Evolutionary conservation across 805 yeast species (phyloP), one percentile per base, ranked within the genome.

Genomic region (Saturnispora sekii): DNA sequence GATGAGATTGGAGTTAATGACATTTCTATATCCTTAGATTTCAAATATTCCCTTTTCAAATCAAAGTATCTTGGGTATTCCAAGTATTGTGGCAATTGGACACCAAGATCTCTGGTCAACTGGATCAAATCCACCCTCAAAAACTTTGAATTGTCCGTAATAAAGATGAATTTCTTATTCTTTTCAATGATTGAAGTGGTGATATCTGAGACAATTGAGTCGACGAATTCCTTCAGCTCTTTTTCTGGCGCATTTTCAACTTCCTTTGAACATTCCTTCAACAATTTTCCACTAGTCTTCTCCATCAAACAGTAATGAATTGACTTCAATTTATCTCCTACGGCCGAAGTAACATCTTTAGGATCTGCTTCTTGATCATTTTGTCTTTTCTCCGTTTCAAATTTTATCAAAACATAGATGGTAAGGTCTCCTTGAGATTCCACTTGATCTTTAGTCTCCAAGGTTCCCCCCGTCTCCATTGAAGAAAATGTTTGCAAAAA

Each of bases 61-160:
- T 86, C 95, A 62, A 85, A 87, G 18, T 82, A 72, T 37, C 79
- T 70, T 3, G 96, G 84, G 51, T 81, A 80, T 59, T 81, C 85
- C 47, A 89, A 64, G 58, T 81, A 85, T 4, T 74, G 69, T 0
- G 96, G 96, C 45, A 88, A 69, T 4, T 70, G 73, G 46, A 83
- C 79, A 10, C 76, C 73, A 58, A 82, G 77, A 57, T 85, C 95
- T 35, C 86, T 69, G 7, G 95, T 85, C 59, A 87, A 95, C 40
- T 94, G 72, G 10, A 84, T 82, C 32, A 89, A 64, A 56, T 81
- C 82, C 40, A 89, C 89, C 48, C 88, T 72, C 40, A 88, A 65
- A 54, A 81, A 81, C 81, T 82, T 79, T 12, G 74, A 66, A 55
- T 78, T 77, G 49, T 77, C 67, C 1, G 87, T 72, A 40, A 87